Conservation (phyloP, 495 filamentous ascomycete species). For the Hypoxylon cercidicola region DNA sequence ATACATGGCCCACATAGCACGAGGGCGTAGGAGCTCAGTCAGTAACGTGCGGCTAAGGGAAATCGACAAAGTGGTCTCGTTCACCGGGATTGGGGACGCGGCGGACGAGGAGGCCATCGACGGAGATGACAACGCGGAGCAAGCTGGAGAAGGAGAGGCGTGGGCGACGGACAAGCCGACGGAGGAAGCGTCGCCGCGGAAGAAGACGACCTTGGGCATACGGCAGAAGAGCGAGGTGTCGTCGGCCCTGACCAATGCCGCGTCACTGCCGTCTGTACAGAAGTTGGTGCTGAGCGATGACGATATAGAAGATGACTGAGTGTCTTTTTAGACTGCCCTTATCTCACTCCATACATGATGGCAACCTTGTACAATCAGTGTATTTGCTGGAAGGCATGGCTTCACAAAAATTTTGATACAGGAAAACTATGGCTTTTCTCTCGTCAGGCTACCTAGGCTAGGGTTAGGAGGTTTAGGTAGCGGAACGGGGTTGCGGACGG, state of each 20-base stretch:
- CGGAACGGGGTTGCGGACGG: too few relatives aligned
- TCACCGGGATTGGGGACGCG: conserved; percentile 62
- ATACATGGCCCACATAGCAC: conserved; percentile 76
- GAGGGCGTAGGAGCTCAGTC: conserved; percentile 46
- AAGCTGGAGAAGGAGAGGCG: conserved; percentile 57
- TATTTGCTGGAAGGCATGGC: neutral
- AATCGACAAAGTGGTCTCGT: conserved; percentile 74
- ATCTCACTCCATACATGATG: too few relatives aligned
- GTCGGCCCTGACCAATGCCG: conserved; percentile 34
- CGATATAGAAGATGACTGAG: conserved; percentile 91
- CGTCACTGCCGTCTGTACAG: conserved; percentile 60
- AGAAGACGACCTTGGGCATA: conserved; percentile 47
- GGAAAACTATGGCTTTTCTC: too few relatives aligned
- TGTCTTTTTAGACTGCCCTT: neutral
- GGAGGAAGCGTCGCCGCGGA: conserved; percentile 55
- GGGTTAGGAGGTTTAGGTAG: too few relatives aligned
- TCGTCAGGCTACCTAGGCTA: too few relatives aligned
- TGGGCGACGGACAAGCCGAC: conserved; percentile 69
- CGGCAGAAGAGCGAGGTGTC: conserved; percentile 39
- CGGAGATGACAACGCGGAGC: conserved; percentile 55
- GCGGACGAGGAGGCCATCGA: conserved; percentile 61
- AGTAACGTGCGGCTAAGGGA: conserved; percentile 52
- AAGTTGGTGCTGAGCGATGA: conserved; percentile 88
- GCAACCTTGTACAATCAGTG: neutral
- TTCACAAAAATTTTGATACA: neutral